Base-by-base conservation (phyloP, 805 yeast species). In the Blastobotrys attinorum region DNA sequence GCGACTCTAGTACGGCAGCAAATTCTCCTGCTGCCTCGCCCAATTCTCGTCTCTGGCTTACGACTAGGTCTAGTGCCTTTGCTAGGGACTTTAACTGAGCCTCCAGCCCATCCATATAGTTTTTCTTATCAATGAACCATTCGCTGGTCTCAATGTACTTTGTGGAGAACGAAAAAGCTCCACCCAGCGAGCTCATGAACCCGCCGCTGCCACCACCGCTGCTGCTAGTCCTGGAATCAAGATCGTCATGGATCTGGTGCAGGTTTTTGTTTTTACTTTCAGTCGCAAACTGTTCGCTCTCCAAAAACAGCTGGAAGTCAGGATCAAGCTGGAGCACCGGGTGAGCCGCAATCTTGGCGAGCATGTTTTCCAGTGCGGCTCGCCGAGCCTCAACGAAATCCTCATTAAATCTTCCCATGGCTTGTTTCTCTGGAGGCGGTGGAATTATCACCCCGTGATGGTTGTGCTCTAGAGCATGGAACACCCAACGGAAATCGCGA, bases 341-440 rank as follows among this genome's bases (percentile, higher is more conserved):
- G 48, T 75, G 77, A 29, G 63, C 63, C 4, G 84, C 68, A n/a
- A 86, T 81, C 57, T 83, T 83, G 31, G 62, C 65, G 47, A 92
- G 71, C 98, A 92, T 92, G 53, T 72, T 78, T 58, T 90, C 96
- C 57, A 92, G 70, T 3, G 90, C 85, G 20, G 81, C 68, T 45
- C 97, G 71, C 62, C 97, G 75, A 50, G 78, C 78, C 61, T 92
- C 97, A 41, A 92, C 79, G 54, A 92, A 89, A 54, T 81, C 88
- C 52, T 86, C 86, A 54, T 87, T 87, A 63, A 92, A 88, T 49
- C 96, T 73, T 3, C 97, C 97, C 44, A 89, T 81, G 5, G 83
- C 83, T 49, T 94, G 96, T 61, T 92, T 95, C 47, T 85, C 95
- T 0, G 97, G 89, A 3, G 97, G 97, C 1, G 97, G 96, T 1